A percentile compares a stretch with the other conserved stretches of the same genome.
These are phyloP conservation scores for Symbiodinium natans DNA, from an alignment of 73 alveolate species.

Conservation along the genomic window DNA sequence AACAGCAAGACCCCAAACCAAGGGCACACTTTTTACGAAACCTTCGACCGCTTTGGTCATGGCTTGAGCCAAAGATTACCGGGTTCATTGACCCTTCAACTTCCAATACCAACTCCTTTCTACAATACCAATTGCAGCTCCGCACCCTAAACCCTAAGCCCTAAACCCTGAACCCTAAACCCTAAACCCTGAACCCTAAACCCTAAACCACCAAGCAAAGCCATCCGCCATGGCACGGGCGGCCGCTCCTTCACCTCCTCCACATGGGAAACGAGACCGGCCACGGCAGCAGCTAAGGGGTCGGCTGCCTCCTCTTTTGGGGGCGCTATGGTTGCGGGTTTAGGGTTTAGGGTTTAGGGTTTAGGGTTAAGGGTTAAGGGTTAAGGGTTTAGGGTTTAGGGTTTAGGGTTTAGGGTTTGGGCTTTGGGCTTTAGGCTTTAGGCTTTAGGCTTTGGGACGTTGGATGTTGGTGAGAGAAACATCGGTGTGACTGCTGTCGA, in stretches of 20 bases:
- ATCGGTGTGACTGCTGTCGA: too few relatives aligned
- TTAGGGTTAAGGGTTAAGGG: not conserved
- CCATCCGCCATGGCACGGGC: not conserved
- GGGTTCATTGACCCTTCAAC: too few relatives aligned
- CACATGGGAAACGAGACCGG: not conserved
- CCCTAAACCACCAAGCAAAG: not conserved
- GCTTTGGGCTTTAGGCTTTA: too few relatives aligned
- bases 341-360: not conserved
- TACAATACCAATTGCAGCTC: too few relatives aligned
- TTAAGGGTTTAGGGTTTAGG: not conserved
- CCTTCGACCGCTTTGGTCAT: too few relatives aligned
- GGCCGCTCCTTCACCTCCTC: conserved; percentile 11
- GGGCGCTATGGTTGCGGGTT: not conserved
- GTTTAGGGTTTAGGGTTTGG: not conserved
- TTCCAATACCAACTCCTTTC: too few relatives aligned
- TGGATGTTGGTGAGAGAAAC: too few relatives aligned
- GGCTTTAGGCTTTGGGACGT: too few relatives aligned
- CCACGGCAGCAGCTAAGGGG: not conserved
- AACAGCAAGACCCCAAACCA: too few relatives aligned
- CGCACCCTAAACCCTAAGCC: not conserved
- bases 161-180: not conserved
- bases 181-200: not conserved
- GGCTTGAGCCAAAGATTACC: too few relatives aligned
- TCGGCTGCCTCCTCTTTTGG: not conserved
- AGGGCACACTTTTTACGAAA: too few relatives aligned